Evolutionary conservation across 176 grass and related monocot species (phyloP).

Genomic region (Aegilops bicornis): DNA sequence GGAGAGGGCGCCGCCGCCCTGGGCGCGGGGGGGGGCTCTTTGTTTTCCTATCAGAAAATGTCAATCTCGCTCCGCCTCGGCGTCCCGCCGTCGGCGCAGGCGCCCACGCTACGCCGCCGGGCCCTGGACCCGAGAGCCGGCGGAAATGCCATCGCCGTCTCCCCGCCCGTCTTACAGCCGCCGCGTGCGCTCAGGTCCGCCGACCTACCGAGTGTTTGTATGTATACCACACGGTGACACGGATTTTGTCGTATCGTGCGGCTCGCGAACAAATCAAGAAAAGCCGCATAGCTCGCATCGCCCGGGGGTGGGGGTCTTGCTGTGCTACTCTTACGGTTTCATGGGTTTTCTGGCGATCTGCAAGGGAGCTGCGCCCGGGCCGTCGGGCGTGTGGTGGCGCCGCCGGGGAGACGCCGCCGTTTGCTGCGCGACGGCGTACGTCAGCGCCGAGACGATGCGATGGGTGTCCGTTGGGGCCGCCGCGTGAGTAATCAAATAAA

Average conservation of each 20-base stretch:
- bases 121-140: background rate
- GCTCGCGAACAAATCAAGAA: background rate
- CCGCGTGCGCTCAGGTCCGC: background rate
- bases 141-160: background rate
- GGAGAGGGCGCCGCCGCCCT: too few relatives aligned
- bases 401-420: background rate
- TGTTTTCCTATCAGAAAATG: background rate
- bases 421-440: conserved; percentile 26
- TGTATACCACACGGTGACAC: background rate
- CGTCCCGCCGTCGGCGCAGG: background rate
- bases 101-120: background rate
- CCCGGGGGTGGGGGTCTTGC: too few relatives aligned
- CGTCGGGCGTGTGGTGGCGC: background rate
- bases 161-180: background rate
- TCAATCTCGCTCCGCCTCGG: background rate
- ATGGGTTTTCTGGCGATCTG: background rate
- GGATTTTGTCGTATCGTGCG: background rate
- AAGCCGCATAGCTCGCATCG: background rate
- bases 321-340: background rate
- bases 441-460: conserved; percentile 26
- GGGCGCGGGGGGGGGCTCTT: too few relatives aligned
- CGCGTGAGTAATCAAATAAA: conserved; percentile 41
- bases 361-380: background rate
- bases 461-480: conserved; percentile 44
- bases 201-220: background rate